Evolutionary conservation across 768 basidiomycete genomes (phyloP).

Genomic region (Mycena galericulata): DNA sequence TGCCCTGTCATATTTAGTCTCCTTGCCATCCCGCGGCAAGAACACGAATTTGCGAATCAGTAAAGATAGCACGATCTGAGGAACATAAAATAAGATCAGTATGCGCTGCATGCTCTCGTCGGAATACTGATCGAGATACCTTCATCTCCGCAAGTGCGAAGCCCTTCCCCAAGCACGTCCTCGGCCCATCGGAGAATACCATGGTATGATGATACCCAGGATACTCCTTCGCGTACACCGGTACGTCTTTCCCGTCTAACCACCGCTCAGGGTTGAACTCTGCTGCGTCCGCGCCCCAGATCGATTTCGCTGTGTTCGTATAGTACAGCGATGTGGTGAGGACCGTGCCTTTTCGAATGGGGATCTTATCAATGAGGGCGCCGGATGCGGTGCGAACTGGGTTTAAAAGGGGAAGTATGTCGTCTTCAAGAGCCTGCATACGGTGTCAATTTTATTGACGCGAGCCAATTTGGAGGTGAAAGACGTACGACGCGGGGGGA

Average conservation of each 20-base stretch:
- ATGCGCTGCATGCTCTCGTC: background rate
- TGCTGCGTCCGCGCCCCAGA: conserved; percentile 44
- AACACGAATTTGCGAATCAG: conserved; percentile 15
- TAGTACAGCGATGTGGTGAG: conserved; percentile 33
- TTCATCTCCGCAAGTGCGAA: conserved; percentile 44
- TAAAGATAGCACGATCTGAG: conserved; percentile 4
- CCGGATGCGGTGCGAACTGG: conserved; percentile 24
- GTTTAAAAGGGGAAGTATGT: conserved; percentile 21
- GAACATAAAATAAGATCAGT: too few species aligned
- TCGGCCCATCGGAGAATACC: conserved; percentile 45
- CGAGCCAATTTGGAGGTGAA: background rate
- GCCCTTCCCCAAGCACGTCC: conserved; percentile 40
- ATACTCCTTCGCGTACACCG: conserved; percentile 33
- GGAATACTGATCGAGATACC: conserved; percentile 27
- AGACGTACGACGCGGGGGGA: conserved; percentile 4
- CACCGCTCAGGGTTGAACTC: conserved; percentile 41
- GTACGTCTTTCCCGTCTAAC: conserved; percentile 29
- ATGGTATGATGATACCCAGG: conserved; percentile 43
- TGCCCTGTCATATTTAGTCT: conserved; percentile 5
- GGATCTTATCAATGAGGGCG: conserved; percentile 11
- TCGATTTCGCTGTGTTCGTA: conserved; percentile 38
- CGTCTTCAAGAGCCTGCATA: conserved; percentile 31
- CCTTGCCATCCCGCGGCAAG: background rate
- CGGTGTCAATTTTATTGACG: too few species aligned
- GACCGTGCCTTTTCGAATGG: conserved; percentile 24